Conservation (phyloP, 2,329 filamentous ascomycete genomes). For the Exophiala dermatitidis region DNA sequence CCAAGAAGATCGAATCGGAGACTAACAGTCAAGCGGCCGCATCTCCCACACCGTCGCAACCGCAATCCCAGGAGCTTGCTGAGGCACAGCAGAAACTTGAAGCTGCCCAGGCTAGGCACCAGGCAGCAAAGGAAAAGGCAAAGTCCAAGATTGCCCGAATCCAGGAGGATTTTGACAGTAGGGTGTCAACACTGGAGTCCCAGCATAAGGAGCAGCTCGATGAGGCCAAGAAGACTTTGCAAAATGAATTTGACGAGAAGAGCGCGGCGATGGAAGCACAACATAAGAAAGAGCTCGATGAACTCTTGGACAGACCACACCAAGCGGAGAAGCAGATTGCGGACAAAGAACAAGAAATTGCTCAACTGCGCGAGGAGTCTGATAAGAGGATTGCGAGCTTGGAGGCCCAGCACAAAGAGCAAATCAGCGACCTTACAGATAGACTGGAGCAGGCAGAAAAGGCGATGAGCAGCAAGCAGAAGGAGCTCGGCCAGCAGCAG, state of each 20-base stretch:
- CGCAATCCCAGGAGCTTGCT: constrained; percentile 33
- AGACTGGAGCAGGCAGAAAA: constrained; percentile 12
- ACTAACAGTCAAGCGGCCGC: constrained; percentile 13
- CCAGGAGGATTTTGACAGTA: constrained; percentile 19
- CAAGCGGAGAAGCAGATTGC: too few relatives aligned
- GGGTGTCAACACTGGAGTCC: constrained; percentile 12
- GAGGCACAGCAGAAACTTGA: constrained; percentile 29
- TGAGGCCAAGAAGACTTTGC: too few relatives aligned
- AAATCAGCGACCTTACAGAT: constrained; percentile 11
- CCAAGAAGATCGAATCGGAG: constrained; percentile 12
- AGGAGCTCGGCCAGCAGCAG: constrained; percentile 16
- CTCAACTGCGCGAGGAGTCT: constrained; percentile 15
- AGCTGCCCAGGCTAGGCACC: constrained; percentile 16
- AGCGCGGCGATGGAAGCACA: too few relatives aligned
- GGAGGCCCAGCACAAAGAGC: constrained; percentile 13
- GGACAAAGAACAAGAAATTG: not conserved
- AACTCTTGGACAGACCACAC: too few relatives aligned
- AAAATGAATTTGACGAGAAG: too few relatives aligned
- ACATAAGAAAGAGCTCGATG: too few relatives aligned
- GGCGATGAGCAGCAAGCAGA: constrained; percentile 15
- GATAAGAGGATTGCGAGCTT: constrained; percentile 17
- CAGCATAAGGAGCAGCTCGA: too few relatives aligned
- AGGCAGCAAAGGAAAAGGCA: constrained; percentile 20
- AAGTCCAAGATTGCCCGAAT: constrained; percentile 13
- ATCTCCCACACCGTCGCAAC: constrained; percentile 23